Conservation (phyloP, 257 asterid species). For the Eustoma russellianum region DNA sequence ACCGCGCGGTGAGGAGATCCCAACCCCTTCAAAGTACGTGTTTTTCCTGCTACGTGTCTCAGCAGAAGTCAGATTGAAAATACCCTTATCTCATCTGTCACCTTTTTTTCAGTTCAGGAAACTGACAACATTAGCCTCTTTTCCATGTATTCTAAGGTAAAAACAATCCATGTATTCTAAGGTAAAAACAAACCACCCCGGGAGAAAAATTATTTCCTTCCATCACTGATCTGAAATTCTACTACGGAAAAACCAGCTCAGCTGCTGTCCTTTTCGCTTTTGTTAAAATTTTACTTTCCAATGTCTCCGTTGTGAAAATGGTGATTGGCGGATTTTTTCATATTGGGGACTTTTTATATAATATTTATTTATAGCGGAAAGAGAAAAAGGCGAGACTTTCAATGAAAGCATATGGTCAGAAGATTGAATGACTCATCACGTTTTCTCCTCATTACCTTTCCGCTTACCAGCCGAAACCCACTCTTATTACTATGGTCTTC, state of each 20-base stretch:
- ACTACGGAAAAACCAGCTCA: constrained; percentile 3
- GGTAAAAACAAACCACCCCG: background rate
- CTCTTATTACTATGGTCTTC: constrained; percentile 17
- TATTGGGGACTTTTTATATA: background rate
- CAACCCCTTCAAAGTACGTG: too few relatives aligned
- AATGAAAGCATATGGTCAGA: constrained; percentile 43
- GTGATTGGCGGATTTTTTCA: constrained; percentile 1
- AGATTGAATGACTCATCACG: constrained; percentile 35
- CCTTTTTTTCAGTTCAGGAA: constrained; percentile 44
- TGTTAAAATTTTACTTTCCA: too few relatives aligned
- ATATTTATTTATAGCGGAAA: background rate
- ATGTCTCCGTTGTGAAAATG: too few relatives aligned
- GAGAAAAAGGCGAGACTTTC: constrained; percentile 21
- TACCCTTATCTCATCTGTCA: constrained; percentile 27
- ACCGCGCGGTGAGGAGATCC: too few relatives aligned
- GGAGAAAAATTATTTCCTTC: too few relatives aligned
- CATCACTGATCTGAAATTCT: constrained; percentile 11
- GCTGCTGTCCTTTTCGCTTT: background rate
- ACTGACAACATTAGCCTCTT: constrained; percentile 20
- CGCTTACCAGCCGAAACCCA: constrained; percentile 28
- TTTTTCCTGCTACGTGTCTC: constrained; percentile 39
- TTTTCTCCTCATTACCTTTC: constrained; percentile 23
- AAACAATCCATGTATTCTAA: too few relatives aligned
- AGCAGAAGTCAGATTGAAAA: constrained; percentile 28
- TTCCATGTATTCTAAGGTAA: constrained; percentile 12